Evolutionary conservation across 2,329 filamentous ascomycete species (phyloP), one percentile per base, ranked within the genome.

Genomic region (Alternaria novae-zelandiae): DNA sequence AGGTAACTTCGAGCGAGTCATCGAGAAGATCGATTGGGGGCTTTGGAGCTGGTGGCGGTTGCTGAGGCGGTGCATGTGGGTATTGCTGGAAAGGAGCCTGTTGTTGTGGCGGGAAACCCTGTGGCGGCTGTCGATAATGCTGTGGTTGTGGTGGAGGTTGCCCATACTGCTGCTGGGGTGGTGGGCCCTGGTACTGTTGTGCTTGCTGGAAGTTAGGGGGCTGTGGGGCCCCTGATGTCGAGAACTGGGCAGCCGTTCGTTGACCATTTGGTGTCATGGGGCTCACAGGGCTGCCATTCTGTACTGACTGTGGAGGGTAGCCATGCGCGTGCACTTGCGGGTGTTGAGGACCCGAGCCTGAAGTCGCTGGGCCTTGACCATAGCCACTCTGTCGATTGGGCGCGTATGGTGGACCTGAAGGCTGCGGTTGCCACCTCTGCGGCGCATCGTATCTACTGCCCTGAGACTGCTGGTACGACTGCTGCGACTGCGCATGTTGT

Each of bases 1-100:
- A 79, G 21, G 87, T 83, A 6, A 89, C 81, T 63, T 89, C 86
- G 59, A 90, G 87, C 1, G 87, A 86, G 20, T 88, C 88, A 32
- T 88, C 87, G 57, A 91, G 83, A 50, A 91, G 84, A 70, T 91
- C 88, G 17, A 75, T 70, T 3, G 70, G 68, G 1, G 72, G 69
- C 44, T 67, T 69, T 9, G 63, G 69, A 45, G 64, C 63, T 12
- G 62, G 64, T 9, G 66, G 61, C 55, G 67, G 49, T 59, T 70
- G 59, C 79, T 83, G 79, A 28, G 66, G 73, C 17, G 72, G 71
- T 41, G 74, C 71, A 5, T 73, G 70, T 54, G 21, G 7, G 28
- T 55, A 47, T 50, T 63, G 63, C 44, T 71, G 61, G 12, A 73
- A 67, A 20, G 71, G 69, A 10, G 63, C 67, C 17, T 55, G 61